phyloP scores from a whole-genome alignment of 2,329 filamentous ascomycete genomes.

The Emergomyces pasteurianus region DNA sequence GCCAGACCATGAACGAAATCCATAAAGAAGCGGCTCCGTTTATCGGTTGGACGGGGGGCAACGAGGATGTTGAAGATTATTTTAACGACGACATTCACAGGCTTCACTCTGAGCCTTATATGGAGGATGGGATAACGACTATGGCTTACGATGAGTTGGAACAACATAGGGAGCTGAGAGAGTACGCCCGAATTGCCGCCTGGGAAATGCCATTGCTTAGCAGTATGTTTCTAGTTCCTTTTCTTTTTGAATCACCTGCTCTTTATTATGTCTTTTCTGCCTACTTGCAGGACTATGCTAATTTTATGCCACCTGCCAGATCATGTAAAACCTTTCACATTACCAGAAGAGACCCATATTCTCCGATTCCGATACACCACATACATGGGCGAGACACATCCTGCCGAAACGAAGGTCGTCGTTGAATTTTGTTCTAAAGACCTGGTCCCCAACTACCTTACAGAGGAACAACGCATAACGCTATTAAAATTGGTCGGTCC shows the following conservation, averaged over 20 bases:
- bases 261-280: background rate
- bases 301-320: slow-evolving; percentile 40
- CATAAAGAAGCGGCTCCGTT: background rate
- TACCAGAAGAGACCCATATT: slow-evolving; percentile 50
- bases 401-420: slow-evolving; percentile 85
- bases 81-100: slow-evolving; percentile 28
- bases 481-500: slow-evolving; percentile 76
- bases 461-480: slow-evolving; percentile 58
- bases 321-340: slow-evolving; percentile 71
- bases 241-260: background rate
- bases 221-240: slow-evolving; percentile 46
- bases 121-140: slow-evolving; percentile 72
- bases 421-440: slow-evolving; percentile 74
- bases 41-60: slow-evolving; percentile 6
- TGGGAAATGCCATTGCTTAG: slow-evolving; percentile 93
- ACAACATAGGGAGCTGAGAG: slow-evolving; percentile 73
- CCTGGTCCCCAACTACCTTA: slow-evolving; percentile 48
- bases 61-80: slow-evolving; percentile 28
- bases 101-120: slow-evolving; percentile 14
- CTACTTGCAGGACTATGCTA: background rate
- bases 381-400: slow-evolving; percentile 89
- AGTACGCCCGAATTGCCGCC: slow-evolving; percentile 74
- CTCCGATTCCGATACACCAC: slow-evolving; percentile 94
- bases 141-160: slow-evolving; percentile 80
- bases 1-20: slow-evolving; percentile 1